phyloP scores from a whole-genome alignment of 805 yeast genomes.

The Barnettozyma wickerhamii region DNA sequence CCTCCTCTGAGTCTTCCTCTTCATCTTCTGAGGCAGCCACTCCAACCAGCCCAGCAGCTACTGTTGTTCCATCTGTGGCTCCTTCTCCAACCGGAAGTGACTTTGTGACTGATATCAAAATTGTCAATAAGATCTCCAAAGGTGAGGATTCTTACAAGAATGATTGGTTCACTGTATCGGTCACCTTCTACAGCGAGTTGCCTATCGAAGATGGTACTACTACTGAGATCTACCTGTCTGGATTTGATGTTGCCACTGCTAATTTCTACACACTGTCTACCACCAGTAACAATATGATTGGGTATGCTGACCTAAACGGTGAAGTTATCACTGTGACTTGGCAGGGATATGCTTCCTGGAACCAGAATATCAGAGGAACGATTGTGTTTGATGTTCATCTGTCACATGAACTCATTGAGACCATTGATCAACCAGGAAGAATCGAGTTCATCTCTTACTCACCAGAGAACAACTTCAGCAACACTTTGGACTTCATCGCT shows the following conservation, averaged over 20 bases:
- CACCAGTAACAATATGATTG: background rate
- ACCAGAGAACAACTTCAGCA: slow-evolving; percentile 2
- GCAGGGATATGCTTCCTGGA: slow-evolving; percentile 4
- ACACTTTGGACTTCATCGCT: slow-evolving; percentile 2
- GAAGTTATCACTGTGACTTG: slow-evolving; percentile 2
- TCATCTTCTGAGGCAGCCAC: background rate
- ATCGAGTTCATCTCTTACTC: slow-evolving; percentile 3
- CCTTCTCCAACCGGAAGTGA: slow-evolving; percentile 8
- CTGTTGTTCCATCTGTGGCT: slow-evolving; percentile 1
- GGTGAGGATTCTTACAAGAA: background rate
- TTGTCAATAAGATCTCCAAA: slow-evolving; percentile 3
- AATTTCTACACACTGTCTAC: background rate
- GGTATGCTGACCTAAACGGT: background rate
- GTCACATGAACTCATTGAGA: background rate
- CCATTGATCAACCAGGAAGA: slow-evolving; percentile 1
- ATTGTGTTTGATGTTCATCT: slow-evolving; percentile 4
- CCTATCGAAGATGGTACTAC: slow-evolving; percentile 7
- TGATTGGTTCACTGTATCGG: slow-evolving; percentile 6
- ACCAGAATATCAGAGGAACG: slow-evolving; percentile 7
- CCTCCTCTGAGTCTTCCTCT: background rate
- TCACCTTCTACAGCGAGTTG: background rate
- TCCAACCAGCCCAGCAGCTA: background rate
- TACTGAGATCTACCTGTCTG: slow-evolving; percentile 8
- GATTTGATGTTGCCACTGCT: background rate
- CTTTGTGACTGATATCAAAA: slow-evolving; percentile 1